Percentiles rank a stretch among this genome's conserved stretches.
phyloP scores from a whole-genome alignment of 768 basidiomycete genomes.

The Chalciporus sphaerocephalus region DNA sequence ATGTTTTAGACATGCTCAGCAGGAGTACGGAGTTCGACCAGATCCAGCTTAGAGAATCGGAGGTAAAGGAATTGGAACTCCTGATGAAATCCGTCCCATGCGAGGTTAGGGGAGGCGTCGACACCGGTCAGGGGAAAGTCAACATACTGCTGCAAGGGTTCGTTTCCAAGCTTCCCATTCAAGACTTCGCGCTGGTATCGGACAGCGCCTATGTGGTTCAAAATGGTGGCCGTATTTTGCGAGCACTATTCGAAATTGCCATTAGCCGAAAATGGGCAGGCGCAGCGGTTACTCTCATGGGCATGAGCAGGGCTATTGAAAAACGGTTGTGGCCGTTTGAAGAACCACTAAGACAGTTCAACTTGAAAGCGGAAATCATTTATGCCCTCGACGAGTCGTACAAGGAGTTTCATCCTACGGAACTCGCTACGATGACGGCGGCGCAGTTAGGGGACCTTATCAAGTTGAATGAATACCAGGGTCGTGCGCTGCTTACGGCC shows the following conservation, averaged over 20 bases:
- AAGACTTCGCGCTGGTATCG: slow-evolving; percentile 95
- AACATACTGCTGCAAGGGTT: slow-evolving; percentile 91
- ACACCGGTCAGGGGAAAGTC: slow-evolving; percentile 76
- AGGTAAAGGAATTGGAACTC: slow-evolving; percentile 74
- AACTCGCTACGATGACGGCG: slow-evolving; percentile 65
- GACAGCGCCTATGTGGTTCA: slow-evolving; percentile 93
- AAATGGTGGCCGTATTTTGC: slow-evolving; percentile 89
- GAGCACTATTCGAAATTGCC: slow-evolving; percentile 93
- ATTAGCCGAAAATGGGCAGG: slow-evolving; percentile 90
- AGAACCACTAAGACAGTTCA: slow-evolving; percentile 81
- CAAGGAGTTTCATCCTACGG: slow-evolving; percentile 70
- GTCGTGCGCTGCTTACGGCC: slow-evolving; percentile 69
- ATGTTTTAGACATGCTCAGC: slow-evolving; percentile 80
- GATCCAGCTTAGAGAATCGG: slow-evolving; percentile 88
- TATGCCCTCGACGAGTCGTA: slow-evolving; percentile 77
- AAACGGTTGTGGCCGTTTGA: slow-evolving; percentile 93
- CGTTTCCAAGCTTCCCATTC: slow-evolving; percentile 74
- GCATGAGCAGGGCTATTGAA: slow-evolving; percentile 90
- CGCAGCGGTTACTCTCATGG: slow-evolving; percentile 73
- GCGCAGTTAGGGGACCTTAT: slow-evolving; percentile 72
- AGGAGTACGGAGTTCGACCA: slow-evolving; percentile 97
- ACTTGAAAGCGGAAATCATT: slow-evolving; percentile 71
- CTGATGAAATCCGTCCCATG: slow-evolving; percentile 72
- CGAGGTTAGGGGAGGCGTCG: slow-evolving; percentile 67
- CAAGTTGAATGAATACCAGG: slow-evolving; percentile 83